phyloP scores from a whole-genome alignment of 2,329 filamentous ascomycete species.

The Geoglossum cookeanum region DNA sequence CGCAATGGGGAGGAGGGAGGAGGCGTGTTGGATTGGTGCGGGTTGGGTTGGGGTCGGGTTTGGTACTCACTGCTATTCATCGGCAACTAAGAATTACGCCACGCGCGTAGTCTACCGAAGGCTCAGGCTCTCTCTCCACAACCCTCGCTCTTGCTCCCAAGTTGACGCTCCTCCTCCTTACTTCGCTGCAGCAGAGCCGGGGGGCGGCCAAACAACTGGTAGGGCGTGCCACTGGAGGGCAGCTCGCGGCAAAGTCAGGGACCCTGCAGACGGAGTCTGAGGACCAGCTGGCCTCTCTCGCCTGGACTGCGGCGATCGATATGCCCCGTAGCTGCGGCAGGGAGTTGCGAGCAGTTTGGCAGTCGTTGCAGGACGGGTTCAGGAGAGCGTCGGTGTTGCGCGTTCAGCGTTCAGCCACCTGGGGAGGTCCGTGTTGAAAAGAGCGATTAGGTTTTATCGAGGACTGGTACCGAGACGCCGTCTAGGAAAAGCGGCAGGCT shows the following conservation, averaged over 20 bases:
- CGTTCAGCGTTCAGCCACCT: background rate
- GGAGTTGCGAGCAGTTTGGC: background rate
- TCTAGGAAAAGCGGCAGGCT: background rate
- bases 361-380: background rate
- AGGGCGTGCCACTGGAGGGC: background rate
- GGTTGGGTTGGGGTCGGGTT: background rate
- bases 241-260: background rate
- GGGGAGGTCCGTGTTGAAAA: background rate
- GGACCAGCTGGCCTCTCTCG: background rate
- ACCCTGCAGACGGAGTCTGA: background rate
- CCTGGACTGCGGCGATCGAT: background rate
- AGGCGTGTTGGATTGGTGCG: background rate
- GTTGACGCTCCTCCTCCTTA: background rate
- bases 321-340: background rate
- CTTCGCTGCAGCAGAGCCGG: background rate
- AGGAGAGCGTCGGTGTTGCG: background rate
- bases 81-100: background rate
- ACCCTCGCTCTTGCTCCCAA: too few species aligned
- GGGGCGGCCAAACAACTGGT: background rate
- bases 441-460: background rate
- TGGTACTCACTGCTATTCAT: constrained; percentile 1
- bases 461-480: background rate
- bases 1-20: background rate
- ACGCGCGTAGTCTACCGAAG: background rate
- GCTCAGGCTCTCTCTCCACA: background rate